Percentiles rank a stretch among this genome's conserved stretches.
phyloP scores from a whole-genome alignment of 352 stramenopile genomes.

The Phytopythium ostracodes region DNA sequence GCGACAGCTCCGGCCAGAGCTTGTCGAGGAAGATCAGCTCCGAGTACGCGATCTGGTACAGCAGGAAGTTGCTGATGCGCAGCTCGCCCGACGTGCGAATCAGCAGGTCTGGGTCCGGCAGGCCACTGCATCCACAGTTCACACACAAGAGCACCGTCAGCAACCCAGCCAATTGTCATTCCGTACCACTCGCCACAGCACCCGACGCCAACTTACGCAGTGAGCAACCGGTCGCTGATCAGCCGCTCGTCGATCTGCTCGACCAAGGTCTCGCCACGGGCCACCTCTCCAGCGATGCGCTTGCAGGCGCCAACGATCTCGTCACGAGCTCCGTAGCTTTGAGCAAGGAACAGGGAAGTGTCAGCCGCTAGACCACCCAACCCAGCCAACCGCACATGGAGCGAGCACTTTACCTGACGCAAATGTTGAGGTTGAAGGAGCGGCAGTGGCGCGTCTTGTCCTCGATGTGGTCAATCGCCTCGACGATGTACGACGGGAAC shows the following conservation, averaged over 20 bases:
- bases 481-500: constrained; percentile 60
- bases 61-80: constrained; percentile 95
- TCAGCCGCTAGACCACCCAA: constrained; percentile 11
- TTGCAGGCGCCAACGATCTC: constrained; percentile 93
- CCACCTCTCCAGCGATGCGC: constrained; percentile 85
- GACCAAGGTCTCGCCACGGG: constrained; percentile 44
- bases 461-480: constrained; percentile 82
- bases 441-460: constrained; percentile 82
- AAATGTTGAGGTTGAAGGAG: constrained; percentile 81
- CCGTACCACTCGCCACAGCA: neutral
- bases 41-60: constrained; percentile 95
- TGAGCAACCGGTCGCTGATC: constrained; percentile 74
- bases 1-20: constrained; percentile 93
- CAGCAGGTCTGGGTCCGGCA: constrained; percentile 93
- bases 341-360: constrained; percentile 16
- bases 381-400: constrained; percentile 1
- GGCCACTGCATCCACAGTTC: constrained; percentile 30
- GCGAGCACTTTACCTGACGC: constrained; percentile 44
- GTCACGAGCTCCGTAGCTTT: constrained; percentile 95
- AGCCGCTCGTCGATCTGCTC: constrained; percentile 79
- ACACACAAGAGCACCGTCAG: constrained; percentile 16
- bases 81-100: constrained; percentile 94
- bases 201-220: constrained; percentile 47
- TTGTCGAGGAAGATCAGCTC: constrained; percentile 96
- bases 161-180: neutral